Evolutionary conservation across 441 rosid genomes (phyloP), one percentile per base, ranked within the genome.

Genomic region (Corymbia citriodora): DNA sequence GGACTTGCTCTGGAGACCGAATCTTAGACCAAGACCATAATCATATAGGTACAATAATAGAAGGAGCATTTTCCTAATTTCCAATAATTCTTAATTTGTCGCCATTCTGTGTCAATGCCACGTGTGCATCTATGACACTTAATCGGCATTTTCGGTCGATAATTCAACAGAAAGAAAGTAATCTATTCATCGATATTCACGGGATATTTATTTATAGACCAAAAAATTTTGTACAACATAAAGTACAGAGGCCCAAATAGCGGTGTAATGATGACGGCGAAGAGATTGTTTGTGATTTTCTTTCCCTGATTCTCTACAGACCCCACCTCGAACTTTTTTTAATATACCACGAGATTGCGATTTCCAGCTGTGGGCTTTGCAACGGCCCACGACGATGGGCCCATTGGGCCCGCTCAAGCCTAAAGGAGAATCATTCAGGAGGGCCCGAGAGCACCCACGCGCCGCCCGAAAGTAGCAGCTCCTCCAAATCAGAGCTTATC

Each of bases 341-440:
- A 18, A 63, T 14, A 1, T 3, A 14, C 72, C 9, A 6, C 72
- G 4, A 9, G 72, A 8, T 7, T 6, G 18, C 29, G 52, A 45
- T 27, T 79, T 9, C 23, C 85, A 7, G n/a, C 52, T 14, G 1
- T 4, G 85, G 52, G 52, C 52, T 23, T 40, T 40, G n/a, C 10
- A 3, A 4, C 52, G 10, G 52, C 85, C 52, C 85, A 12, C 8
- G 23, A 79, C 8, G 8, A 40, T 7, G 82, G 74, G 45, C 45
- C 79, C 48, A 70, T 33, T 10, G 8, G 81, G 25, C 25, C 81
- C 25, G 8, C 29, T 9, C 49, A 9, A 9, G 50, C 29, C 5
- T 17, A 74, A 23, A 45, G 0, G 15, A 1, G 10, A 25, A 23
- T 12, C 52, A 13, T 1, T 13, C 83, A 12, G 2, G 17, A 0